A percentile compares a stretch with the other conserved stretches of the same genome.
phyloP scores from a whole-genome alignment of 768 basidiomycete genomes.

The Hericium coralloides region DNA sequence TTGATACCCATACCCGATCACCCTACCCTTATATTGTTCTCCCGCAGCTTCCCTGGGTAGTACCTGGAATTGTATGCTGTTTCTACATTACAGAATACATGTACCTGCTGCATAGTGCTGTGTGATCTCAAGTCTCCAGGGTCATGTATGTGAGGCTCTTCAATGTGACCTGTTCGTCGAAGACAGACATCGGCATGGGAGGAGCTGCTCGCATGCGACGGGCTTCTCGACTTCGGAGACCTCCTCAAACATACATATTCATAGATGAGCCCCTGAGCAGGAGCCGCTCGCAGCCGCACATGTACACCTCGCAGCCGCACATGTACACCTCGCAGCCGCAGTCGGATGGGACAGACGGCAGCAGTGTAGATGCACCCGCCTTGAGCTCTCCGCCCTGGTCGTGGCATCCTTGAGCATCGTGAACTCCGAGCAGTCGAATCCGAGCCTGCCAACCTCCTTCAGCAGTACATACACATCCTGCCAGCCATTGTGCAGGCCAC shows the following conservation, averaged over 20 bases:
- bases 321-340: slow-evolving; percentile 24
- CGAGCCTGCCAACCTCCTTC: slow-evolving; percentile 63
- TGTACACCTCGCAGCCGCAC: slow-evolving; percentile 44
- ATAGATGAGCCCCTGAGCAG: slow-evolving; percentile 63
- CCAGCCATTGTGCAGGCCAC: slow-evolving; percentile 60
- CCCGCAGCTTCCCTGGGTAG: too few species aligned
- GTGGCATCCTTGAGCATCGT: slow-evolving; percentile 42
- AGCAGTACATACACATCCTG: slow-evolving; percentile 65
- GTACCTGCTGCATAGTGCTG: too few species aligned
- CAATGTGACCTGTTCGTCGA: too few species aligned
- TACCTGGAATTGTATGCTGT: too few species aligned
- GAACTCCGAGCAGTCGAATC: slow-evolving; percentile 81
- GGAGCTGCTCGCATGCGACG: slow-evolving; percentile 73
- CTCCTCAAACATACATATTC: slow-evolving; percentile 80
- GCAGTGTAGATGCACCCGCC: slow-evolving; percentile 41
- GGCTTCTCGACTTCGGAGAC: slow-evolving; percentile 76
- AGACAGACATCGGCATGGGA: too few species aligned
- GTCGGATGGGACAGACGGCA: slow-evolving; percentile 37
- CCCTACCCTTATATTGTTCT: too few species aligned
- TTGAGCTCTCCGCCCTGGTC: slow-evolving; percentile 58
- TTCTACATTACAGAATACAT: too few species aligned
- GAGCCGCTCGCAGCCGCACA: slow-evolving; percentile 64
- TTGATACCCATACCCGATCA: too few species aligned
- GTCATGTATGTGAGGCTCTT: too few species aligned
- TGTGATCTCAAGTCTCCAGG: too few species aligned